Base-by-base conservation (phyloP, 2,329 filamentous ascomycete species). In the Aspergillus sp. region DNA sequence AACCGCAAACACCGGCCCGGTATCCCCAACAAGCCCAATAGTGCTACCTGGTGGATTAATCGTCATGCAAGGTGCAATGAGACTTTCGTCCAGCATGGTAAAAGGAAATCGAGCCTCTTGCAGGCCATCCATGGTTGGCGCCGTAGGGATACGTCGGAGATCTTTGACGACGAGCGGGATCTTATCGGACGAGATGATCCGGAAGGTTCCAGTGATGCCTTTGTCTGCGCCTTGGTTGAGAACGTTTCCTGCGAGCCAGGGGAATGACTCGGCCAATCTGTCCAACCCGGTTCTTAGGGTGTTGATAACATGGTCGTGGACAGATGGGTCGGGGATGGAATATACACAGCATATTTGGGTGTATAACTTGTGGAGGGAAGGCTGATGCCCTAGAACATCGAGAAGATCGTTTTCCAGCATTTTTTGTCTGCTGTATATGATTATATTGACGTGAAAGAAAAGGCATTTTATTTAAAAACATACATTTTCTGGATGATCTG, bases 1-100 rank as follows among this genome's bases (percentile, higher is more conserved):
- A 2, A 77, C 46, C 0, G 72, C 47, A 34, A 79, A 56, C 0
- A 79, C 75, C 4, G 68, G 69, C 11, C 46, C 47, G 8, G 51
- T 46, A n/a, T 44, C 40, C 7, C 40, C 33, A 3, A 36, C 47
- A 9, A 60, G 50, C 1, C 51, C 58, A 0, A 60, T 53, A 12
- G 65, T 58, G 0, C 74, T 49, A 0, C 68, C 72, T 7, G 47
- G 46, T 8, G 46, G 19, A 42, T 50, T 45, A 9, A 55, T 12
- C 4, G 52, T 55, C 7, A 60, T 65, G n/a, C 62, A 60, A 1
- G 73, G 68, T 3, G 68, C 66, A 44, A 77, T 54, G 7, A 65
- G n/a, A 7, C 56, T 54, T 47, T 76, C 75, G 38, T 75, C 69
- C 2, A 80, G 62, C 68, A 78, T 71, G 29, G 51, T 52, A 43